These are phyloP conservation scores for Tilletia setariae DNA, from an alignment of 1,284 basidiomycete species.

Conservation along the genomic window DNA sequence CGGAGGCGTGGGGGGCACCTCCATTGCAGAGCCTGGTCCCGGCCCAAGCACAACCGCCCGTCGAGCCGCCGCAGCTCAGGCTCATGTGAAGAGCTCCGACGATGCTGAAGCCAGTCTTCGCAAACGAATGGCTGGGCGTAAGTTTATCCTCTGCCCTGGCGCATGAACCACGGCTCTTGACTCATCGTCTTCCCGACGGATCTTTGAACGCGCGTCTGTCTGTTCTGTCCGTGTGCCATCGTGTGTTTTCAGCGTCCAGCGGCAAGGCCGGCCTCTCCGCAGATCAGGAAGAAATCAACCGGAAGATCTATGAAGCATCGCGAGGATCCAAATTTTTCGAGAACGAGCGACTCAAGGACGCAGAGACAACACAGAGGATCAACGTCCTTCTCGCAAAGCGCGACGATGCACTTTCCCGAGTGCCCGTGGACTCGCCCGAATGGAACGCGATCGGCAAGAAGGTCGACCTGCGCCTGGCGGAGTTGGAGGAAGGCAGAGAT, in stretches of 20 bases:
- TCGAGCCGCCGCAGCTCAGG: slow-evolving; percentile 6
- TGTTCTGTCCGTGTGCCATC: neutral
- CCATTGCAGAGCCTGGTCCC: neutral
- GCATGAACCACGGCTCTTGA: no score
- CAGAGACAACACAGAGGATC: slow-evolving; percentile 71
- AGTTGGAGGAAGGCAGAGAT: slow-evolving; percentile 75
- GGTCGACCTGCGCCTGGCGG: slow-evolving; percentile 53
- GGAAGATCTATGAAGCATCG: slow-evolving; percentile 47
- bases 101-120: slow-evolving; percentile 36
- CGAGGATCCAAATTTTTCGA: slow-evolving; percentile 56
- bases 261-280: slow-evolving; percentile 49
- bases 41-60: neutral
- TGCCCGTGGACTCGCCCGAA: slow-evolving; percentile 27
- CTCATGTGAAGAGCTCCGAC: slow-evolving; percentile 18
- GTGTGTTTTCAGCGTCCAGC: slow-evolving; percentile 28
- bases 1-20: neutral
- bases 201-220: neutral
- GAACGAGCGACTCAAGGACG: slow-evolving; percentile 80
- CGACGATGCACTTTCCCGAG: slow-evolving; percentile 33
- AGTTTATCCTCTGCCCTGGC: slow-evolving; percentile 9
- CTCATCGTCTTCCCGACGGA: no score
- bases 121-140: slow-evolving; percentile 44
- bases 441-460: slow-evolving; percentile 34
- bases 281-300: slow-evolving; percentile 40
- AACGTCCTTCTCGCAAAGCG: slow-evolving; percentile 50